A percentile compares a stretch with the other conserved stretches of the same genome.
Evolutionary conservation across 106 monocot species (phyloP).

Genomic region (Acorus gramineus): DNA sequence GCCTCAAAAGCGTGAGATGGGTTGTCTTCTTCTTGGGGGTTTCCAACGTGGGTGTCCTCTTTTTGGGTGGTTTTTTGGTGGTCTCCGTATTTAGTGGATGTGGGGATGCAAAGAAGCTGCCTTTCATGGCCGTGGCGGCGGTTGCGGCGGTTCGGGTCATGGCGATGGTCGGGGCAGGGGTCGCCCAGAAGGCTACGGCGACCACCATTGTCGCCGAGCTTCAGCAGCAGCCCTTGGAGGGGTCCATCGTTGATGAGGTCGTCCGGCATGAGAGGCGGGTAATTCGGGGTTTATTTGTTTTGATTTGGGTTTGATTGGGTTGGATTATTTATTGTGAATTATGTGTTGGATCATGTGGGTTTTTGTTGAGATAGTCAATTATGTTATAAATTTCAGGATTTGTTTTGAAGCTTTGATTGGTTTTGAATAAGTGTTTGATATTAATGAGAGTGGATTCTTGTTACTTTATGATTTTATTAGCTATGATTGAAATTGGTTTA

Average conservation of each 20-base stretch:
- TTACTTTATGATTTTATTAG: too few species aligned
- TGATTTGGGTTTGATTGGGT: not conserved
- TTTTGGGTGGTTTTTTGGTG: conserved; percentile 16
- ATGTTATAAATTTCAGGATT: too few species aligned
- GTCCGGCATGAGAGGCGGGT: conserved; percentile 59
- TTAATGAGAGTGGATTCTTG: too few species aligned
- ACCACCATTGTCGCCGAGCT: conserved; percentile 18
- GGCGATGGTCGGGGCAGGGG: conserved; percentile 32
- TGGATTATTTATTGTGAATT: not conserved
- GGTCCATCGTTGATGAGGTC: conserved; percentile 14
- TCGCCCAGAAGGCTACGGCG: conserved; percentile 56
- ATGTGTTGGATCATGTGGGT: too few species aligned
- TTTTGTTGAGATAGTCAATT: too few species aligned
- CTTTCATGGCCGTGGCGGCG: conserved; percentile 18
- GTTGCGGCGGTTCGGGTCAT: conserved; percentile 34
- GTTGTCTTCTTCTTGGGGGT: conserved; percentile 27
- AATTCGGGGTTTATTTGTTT: not conserved
- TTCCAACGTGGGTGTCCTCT: conserved; percentile 25
- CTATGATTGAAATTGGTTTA: too few species aligned
- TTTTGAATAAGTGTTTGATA: too few species aligned
- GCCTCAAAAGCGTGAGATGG: conserved; percentile 19
- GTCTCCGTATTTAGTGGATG: conserved; percentile 19
- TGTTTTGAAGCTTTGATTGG: too few species aligned
- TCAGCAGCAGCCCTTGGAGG: conserved; percentile 2
- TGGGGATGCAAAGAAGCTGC: conserved; percentile 6